These are phyloP conservation scores for Mitragyna speciosa DNA, from an alignment of 257 asterid genomes.

Conservation along the genomic window DNA sequence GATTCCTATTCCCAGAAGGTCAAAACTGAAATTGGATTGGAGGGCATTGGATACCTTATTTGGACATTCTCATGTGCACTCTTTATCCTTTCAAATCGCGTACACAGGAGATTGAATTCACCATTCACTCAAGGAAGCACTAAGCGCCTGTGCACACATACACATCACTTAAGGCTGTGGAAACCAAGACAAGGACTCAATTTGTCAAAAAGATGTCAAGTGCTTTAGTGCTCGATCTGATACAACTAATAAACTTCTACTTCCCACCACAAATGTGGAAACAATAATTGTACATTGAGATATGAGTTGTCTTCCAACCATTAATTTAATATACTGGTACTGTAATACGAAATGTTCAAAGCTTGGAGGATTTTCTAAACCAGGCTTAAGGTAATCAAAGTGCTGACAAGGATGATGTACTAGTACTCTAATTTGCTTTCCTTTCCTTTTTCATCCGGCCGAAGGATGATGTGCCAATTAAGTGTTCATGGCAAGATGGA, in stretches of 20 bases:
- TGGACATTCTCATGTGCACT: conserved; percentile 8
- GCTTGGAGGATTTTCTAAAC: neutral
- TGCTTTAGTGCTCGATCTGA: no score
- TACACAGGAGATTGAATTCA: neutral
- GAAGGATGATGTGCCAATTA: no score
- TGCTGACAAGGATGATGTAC: no score
- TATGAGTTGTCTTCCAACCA: neutral
- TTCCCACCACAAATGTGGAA: neutral
- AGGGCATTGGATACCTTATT: conserved; percentile 21
- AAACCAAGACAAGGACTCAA: no score
- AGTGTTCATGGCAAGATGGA: no score
- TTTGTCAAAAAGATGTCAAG: no score
- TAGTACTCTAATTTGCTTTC: no score
- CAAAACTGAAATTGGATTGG: neutral
- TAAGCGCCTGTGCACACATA: neutral
- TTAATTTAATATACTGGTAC: neutral
- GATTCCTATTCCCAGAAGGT: conserved; percentile 15
- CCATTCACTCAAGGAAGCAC: neutral
- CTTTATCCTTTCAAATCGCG: conserved; percentile 9
- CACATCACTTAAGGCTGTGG: no score
- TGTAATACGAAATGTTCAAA: no score
- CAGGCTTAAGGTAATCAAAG: neutral
- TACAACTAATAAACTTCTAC: neutral
- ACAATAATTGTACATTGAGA: neutral
- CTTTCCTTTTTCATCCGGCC: no score